Evolutionary conservation across 257 asterid genomes (phyloP).

Genomic region (Scutellaria baicalensis): DNA sequence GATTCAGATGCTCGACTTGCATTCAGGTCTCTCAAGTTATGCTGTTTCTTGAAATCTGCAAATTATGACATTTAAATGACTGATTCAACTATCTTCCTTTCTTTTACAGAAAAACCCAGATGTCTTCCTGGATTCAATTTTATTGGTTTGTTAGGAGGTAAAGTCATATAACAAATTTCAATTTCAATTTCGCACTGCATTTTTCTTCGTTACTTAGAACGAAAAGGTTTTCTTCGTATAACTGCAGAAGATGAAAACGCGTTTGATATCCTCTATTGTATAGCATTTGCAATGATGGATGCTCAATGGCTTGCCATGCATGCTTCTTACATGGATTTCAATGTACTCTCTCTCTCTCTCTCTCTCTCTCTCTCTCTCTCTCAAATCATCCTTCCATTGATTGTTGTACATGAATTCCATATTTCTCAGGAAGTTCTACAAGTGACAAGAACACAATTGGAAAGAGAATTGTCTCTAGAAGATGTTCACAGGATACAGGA

Average conservation of each 20-base stretch:
- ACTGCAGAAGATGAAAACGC: conserved; percentile 80
- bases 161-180: neutral
- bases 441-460: conserved; percentile 72
- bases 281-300: conserved; percentile 87
- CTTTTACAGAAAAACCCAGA: conserved; percentile 69
- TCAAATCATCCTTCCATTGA: neutral
- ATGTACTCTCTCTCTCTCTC: conserved; percentile 39
- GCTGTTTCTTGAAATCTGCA: neutral
- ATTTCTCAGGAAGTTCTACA: conserved; percentile 65
- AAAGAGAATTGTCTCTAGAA: conserved; percentile 83
- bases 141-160: conserved; percentile 71
- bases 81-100: neutral
- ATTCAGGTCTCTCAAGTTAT: conserved; percentile 40
- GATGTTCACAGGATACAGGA: conserved; percentile 73
- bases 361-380: neutral
- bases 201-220: neutral
- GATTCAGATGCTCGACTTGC: conserved; percentile 84
- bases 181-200: neutral
- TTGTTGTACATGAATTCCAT: neutral
- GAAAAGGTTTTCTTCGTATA: neutral
- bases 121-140: conserved; percentile 74
- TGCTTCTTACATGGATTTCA: conserved; percentile 96
- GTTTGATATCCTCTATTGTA: conserved; percentile 72
- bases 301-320: conserved; percentile 99
- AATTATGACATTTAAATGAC: neutral